These are phyloP conservation scores for Fimicolochytrium jonesii DNA, from an alignment of 192 early-diverging fungal species.

Conservation along the genomic window DNA sequence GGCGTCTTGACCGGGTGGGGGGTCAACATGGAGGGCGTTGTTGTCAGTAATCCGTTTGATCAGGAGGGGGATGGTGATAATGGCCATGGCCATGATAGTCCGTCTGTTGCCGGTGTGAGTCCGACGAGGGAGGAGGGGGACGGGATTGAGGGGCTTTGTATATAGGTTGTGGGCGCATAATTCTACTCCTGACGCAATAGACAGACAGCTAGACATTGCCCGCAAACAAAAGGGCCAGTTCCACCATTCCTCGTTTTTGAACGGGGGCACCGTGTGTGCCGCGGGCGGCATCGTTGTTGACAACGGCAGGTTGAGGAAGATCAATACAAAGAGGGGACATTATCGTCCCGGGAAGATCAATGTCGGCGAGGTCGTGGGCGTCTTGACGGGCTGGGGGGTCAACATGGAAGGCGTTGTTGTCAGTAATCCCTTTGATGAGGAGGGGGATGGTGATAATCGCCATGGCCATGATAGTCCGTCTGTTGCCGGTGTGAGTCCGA, in stretches of 20 bases:
- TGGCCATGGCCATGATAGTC: neutral
- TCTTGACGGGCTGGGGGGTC: slow-evolving; percentile 3
- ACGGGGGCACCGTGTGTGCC: slow-evolving; percentile 3
- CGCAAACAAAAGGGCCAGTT: slow-evolving; percentile 2
- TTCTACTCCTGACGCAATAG: no score
- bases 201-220: neutral
- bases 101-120: no score
- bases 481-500: no score
- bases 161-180: no score
- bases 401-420: neutral
- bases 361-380: neutral
- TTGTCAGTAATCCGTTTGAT: neutral
- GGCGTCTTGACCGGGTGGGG: neutral
- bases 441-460: no score
- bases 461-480: no score
- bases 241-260: slow-evolving; percentile 7
- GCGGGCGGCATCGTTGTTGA: slow-evolving; percentile 6
- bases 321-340: slow-evolving; percentile 5
- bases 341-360: neutral
- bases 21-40: neutral
- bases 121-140: no score
- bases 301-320: neutral
- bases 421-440: neutral
- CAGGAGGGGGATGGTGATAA: neutral
- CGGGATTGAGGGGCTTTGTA: no score